These are phyloP conservation scores for Talaromyces trachyspermus DNA, from an alignment of 495 filamentous ascomycete genomes.

Conservation along the genomic window DNA sequence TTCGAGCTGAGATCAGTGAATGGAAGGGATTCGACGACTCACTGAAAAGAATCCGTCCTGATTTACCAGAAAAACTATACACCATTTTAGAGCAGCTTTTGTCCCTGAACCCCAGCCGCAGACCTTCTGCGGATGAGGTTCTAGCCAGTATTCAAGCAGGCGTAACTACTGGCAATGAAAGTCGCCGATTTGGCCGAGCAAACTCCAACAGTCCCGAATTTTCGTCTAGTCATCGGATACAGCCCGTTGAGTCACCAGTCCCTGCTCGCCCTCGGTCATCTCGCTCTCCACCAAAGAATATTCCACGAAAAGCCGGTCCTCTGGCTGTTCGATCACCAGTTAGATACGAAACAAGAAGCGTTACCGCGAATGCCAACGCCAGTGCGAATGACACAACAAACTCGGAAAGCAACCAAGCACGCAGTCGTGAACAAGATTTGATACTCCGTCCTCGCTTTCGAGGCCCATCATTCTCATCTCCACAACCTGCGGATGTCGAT, in stretches of 20 bases:
- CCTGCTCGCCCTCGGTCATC: constrained; percentile 20
- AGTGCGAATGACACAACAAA: constrained; percentile 13
- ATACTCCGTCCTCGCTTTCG: constrained; percentile 29
- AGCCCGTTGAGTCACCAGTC: constrained; percentile 43
- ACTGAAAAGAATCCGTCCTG: constrained; percentile 55
- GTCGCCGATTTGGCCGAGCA: constrained; percentile 37
- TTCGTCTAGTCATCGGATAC: constrained; percentile 51
- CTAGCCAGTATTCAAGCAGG: constrained; percentile 71
- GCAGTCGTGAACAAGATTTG: constrained; percentile 27
- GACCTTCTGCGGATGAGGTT: constrained; percentile 84
- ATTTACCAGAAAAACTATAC: constrained; percentile 83
- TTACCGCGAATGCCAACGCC: constrained; percentile 13
- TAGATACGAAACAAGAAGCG: constrained; percentile 24
- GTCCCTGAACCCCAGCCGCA: constrained; percentile 63
- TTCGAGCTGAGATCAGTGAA: constrained; percentile 76
- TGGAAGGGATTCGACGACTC: constrained; percentile 85
- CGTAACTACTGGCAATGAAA: constrained; percentile 52
- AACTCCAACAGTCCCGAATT: constrained; percentile 40
- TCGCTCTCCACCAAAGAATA: constrained; percentile 25
- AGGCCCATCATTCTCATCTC: constrained; percentile 19
- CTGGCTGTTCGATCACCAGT: constrained; percentile 21
- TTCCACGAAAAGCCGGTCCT: constrained; percentile 13
- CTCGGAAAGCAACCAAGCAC: constrained; percentile 14
- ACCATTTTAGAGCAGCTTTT: constrained; percentile 73
- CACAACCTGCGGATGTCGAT: constrained; percentile 8